Evolutionary conservation across 495 filamentous ascomycete species (phyloP), one percentile per base, ranked within the genome.

Genomic region (Aspergillus sclerotiicarbonarius): DNA sequence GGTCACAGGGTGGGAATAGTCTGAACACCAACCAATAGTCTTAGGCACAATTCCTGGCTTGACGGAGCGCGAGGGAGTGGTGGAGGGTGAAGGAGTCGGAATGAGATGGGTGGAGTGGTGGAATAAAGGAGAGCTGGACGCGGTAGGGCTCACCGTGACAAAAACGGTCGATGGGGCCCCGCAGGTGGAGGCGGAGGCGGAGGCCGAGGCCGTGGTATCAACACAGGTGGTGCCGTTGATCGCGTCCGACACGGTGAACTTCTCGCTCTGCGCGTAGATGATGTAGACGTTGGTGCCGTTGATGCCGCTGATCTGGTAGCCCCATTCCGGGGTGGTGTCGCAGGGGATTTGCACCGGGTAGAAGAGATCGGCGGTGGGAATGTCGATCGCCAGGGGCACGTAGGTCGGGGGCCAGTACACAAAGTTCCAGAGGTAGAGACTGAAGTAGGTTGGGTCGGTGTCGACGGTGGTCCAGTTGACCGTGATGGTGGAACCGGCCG

Each of bases 231-330:
- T 66, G 58, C 50, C 33, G 51, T 62, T 21, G 5, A 46, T 7
- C 1, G 47, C 15, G 5, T 65, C 62, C 32, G 59, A 21, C 53
- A 78, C 58, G 53, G 57, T 74, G 61, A 80, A 78, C 58, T 70
- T 72, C 21, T 69, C 62, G 15, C 75, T 70, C 65, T 78, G 75
- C 3, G 77, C 71, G 59, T 80, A 73, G 67, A 80, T 77, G 52
- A 78, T 70, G 58, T 75, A 80, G 64, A 73, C 67, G 62, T 80
- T 80, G 60, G 76, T 75, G 61, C 75, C 77, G 68, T 79, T 78
- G 64, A 79, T 77, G 57, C 68, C 73, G 61, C 75, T 79, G 70
- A 78, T 71, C 61, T 79, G 76, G 65, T 68, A 78, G 21, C 76
- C 76, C 56, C 64, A 77, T 44, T 69, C 72, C 35, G 61, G 67